These are phyloP conservation scores for Chalaropsis ovoidea DNA, from an alignment of 2,329 filamentous ascomycete species.

Conservation along the genomic window DNA sequence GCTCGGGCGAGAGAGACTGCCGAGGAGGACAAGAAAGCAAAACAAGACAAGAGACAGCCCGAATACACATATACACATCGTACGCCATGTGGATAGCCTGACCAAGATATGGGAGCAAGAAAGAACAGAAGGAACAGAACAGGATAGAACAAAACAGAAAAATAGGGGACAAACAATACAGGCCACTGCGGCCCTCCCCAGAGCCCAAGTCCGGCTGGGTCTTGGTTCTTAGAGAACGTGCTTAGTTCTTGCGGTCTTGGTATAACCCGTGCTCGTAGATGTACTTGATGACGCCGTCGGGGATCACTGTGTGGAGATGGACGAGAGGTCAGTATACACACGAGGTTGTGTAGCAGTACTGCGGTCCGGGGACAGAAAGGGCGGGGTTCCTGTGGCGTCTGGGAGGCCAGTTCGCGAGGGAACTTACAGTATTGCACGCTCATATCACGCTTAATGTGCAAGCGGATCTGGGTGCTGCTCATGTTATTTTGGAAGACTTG, in stretches of 20 bases:
- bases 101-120: too few relatives aligned
- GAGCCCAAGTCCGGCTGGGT: neutral
- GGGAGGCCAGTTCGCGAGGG: neutral
- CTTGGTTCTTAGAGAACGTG: neutral
- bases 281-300: conserved; percentile 63
- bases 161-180: neutral
- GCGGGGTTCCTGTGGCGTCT: neutral
- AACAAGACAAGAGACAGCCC: neutral
- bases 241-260: conserved; percentile 30
- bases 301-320: conserved; percentile 35
- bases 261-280: conserved; percentile 60
- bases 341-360: neutral
- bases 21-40: neutral
- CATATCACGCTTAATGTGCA: conserved; percentile 70
- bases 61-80: too few relatives aligned
- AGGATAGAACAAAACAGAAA: neutral
- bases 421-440: conserved; percentile 57
- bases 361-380: neutral
- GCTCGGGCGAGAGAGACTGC: neutral
- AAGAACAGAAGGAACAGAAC: neutral
- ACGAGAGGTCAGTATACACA: neutral
- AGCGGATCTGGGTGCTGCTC: conserved; percentile 69
- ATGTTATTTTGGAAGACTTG: conserved; percentile 77
- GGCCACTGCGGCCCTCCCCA: neutral
- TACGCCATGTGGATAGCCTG: neutral